Conservation (phyloP, 73 alveolate species). For the Breviolum minutum region DNA sequence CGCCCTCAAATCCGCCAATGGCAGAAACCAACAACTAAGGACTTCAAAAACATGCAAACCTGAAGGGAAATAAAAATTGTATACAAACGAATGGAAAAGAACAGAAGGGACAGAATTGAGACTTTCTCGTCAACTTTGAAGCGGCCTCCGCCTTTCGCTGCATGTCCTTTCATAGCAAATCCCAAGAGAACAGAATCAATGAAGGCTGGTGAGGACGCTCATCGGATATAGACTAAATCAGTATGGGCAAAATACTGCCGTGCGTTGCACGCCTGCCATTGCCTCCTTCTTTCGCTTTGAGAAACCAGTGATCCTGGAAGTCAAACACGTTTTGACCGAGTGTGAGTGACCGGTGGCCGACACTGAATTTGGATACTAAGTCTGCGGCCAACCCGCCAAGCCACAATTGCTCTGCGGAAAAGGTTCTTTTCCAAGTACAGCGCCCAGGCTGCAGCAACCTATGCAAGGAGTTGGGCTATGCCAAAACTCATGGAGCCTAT, state of each 20-base stretch:
- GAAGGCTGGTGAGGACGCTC: neutral
- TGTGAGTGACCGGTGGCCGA: too few species aligned
- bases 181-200: neutral
- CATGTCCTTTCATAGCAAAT: neutral
- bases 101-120: too few species aligned
- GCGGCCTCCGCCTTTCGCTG: conserved; percentile 4
- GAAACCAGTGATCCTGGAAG: neutral
- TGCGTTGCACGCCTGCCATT: neutral
- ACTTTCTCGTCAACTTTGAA: too few species aligned
- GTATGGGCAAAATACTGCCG: neutral
- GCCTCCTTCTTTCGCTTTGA: conserved; percentile 19
- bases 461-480: neutral
- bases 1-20: neutral
- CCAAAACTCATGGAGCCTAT: too few species aligned
- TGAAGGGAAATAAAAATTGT: neutral
- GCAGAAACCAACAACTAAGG: neutral
- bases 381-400: conserved; percentile 11
- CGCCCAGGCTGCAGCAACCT: conserved; percentile 40
- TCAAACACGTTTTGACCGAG: neutral
- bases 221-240: neutral
- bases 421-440: neutral
- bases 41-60: neutral
- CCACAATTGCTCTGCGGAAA: conserved; percentile 28
- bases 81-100: too few species aligned
- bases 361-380: neutral